A percentile compares a stretch with the other conserved stretches of the same genome.
Conservation (phyloP, 495 filamentous ascomycete species). For the Penicillium crystallinum region DNA sequence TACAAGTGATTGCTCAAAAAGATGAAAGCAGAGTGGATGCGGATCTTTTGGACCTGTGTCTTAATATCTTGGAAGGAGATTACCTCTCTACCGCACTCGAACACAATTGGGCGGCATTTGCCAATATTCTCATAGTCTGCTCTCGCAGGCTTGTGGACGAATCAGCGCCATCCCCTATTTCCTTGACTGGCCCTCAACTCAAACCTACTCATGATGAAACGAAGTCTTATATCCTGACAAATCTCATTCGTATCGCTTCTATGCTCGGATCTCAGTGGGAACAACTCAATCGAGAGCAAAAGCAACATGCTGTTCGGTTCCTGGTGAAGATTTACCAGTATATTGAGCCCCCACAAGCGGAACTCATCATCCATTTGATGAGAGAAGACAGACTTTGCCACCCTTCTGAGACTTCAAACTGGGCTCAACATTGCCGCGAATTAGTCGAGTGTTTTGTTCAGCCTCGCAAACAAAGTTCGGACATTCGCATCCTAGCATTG, state of each 20-base stretch:
- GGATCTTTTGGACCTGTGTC: constrained; percentile 49
- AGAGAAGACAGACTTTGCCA: constrained; percentile 53
- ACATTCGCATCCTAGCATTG: constrained; percentile 63
- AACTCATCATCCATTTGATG: constrained; percentile 37
- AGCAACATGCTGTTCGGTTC: constrained; percentile 33
- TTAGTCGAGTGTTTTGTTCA: constrained; percentile 64
- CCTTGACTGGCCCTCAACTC: constrained; percentile 18
- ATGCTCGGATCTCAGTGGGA: constrained; percentile 40
- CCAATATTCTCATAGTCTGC: constrained; percentile 56
- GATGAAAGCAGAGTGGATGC: constrained; percentile 50
- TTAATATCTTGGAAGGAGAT: constrained; percentile 39
- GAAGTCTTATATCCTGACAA: constrained; percentile 37
- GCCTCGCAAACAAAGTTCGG: constrained; percentile 55
- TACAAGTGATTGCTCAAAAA: constrained; percentile 49
- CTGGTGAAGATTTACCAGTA: constrained; percentile 35
- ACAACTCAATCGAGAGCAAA: constrained; percentile 36
- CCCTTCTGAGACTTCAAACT: constrained; percentile 58
- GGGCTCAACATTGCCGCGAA: constrained; percentile 57
- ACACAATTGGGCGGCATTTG: constrained; percentile 29
- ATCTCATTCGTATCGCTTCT: constrained; percentile 35
- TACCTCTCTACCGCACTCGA: constrained; percentile 31
- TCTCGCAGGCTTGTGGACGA: constrained; percentile 52
- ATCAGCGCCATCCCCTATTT: constrained; percentile 13
- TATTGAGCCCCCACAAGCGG: constrained; percentile 40
- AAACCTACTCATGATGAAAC: constrained; percentile 31